Evolutionary conservation across 2,329 filamentous ascomycete genomes (phyloP).

Genomic region (Myriosclerotinia curreyana): DNA sequence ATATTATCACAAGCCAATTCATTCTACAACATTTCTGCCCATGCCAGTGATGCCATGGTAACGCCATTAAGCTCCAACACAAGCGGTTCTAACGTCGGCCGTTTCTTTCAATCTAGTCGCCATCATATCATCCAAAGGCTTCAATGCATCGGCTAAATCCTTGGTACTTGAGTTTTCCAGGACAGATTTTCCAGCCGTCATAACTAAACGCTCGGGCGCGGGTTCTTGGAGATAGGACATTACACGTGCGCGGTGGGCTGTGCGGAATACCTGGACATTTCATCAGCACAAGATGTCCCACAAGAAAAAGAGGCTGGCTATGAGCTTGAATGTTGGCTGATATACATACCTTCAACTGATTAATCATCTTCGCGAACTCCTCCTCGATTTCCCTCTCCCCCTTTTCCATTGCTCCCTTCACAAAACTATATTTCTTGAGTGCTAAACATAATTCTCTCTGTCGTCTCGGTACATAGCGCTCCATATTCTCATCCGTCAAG

Average conservation of each 20-base stretch:
- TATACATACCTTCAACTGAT: conserved; percentile 14
- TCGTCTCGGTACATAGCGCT: neutral
- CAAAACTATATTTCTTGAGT: conserved; percentile 6
- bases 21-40: neutral
- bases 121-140: conserved; percentile 20
- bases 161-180: neutral
- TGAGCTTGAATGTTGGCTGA: too few species aligned
- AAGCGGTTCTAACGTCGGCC: neutral
- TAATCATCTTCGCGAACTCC: conserved; percentile 14
- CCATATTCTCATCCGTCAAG: neutral
- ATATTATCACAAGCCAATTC: neutral
- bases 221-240: conserved; percentile 20
- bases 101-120: conserved; percentile 4
- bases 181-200: conserved; percentile 19
- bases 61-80: neutral
- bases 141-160: neutral
- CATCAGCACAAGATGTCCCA: too few species aligned
- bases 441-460: conserved; percentile 1
- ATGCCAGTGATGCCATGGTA: too few species aligned
- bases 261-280: conserved; percentile 8
- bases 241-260: conserved; percentile 17
- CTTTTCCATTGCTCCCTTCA: neutral
- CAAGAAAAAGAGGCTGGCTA: too few species aligned
- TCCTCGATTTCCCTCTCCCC: neutral
- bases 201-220: conserved; percentile 11